phyloP scores from a whole-genome alignment of 768 basidiomycete genomes.

The Dacryopinax spathularia region DNA sequence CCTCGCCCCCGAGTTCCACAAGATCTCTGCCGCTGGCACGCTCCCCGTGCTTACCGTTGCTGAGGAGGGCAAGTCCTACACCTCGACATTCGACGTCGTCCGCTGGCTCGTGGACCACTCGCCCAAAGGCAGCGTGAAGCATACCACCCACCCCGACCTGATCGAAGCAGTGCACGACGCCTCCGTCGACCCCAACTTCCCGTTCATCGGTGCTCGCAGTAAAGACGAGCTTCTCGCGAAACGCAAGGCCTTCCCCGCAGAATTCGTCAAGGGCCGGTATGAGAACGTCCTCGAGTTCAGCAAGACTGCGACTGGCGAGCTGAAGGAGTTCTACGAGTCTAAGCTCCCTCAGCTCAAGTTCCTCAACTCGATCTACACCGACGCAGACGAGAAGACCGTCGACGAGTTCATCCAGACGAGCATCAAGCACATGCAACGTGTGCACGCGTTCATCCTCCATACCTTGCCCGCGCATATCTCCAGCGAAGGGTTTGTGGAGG shows the following conservation, averaged over 20 bases:
- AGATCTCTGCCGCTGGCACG: constrained; percentile 14
- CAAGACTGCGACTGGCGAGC: constrained; percentile 19
- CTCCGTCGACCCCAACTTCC: constrained; percentile 39
- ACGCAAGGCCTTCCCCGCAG: constrained; percentile 21
- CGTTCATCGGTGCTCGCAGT: constrained; percentile 28
- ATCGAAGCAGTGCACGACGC: constrained; percentile 33
- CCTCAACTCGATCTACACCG: constrained; percentile 31
- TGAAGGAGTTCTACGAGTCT: constrained; percentile 33
- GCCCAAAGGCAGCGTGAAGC: constrained; percentile 23
- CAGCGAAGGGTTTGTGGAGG: constrained; percentile 35
- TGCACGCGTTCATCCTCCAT: constrained; percentile 28
- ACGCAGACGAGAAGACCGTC: constrained; percentile 26
- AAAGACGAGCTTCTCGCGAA: constrained; percentile 34
- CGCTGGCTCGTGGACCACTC: constrained; percentile 31
- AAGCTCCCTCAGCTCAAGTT: constrained; percentile 30
- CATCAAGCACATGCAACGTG: constrained; percentile 26
- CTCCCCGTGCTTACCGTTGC: not conserved
- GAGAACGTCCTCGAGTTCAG: constrained; percentile 29
- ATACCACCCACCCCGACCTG: constrained; percentile 20
- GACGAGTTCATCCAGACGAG: constrained; percentile 30
- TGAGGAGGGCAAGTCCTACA: not conserved
- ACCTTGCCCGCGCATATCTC: constrained; percentile 32
- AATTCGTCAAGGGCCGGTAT: constrained; percentile 34
- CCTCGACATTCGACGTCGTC: constrained; percentile 20
- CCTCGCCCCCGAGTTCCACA: constrained; percentile 34